Evolutionary conservation across 768 basidiomycete species (phyloP), one percentile per base, ranked within the genome.

Genomic region (Suillus tomentosus): DNA sequence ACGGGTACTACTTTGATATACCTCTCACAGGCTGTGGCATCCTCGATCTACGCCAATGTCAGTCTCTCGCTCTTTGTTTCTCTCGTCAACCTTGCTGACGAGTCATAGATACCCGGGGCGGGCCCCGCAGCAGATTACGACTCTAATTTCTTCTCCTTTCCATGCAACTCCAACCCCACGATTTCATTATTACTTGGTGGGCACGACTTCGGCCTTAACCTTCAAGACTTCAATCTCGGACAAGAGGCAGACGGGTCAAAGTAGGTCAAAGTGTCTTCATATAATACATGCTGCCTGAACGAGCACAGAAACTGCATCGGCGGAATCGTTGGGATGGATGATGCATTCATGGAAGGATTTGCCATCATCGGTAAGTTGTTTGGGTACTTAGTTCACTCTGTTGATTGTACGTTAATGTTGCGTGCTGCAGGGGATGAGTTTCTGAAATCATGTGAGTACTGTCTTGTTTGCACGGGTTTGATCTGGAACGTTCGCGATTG

Each of bases 1-100:
- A 87, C 87, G 0, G 88, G 89, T 37, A 88, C 87, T 4, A 85
- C 87, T 36, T 76, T 89, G 34, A 84, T 89, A 63, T 89, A 89
- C 72, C 64, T 87, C 7, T 85, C 87, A 1, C 70, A 75, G 45
- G 55, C 69, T 0, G 65, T 84, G 36, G 84, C 81, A 6, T 59
- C 70, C 3, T 66, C 73, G 10, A 79, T 90, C 64, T 90, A 89
- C 72, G 61, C 67, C 2, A 67, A 71, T 68, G 85, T 83, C 34
- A 58, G 77, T 55, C 36, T 10, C 3, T 1, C 8, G 37, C 39
- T n/a, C 1, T n/a, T 19, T 27, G 6, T 10, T 40, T 54, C 42
- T 11, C 5, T 7, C 15, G 9, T n/a, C 11, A 9, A n/a, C 45
- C 19, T 62, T 15, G 13, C 7, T 56, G 50, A 36, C 59, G 22